A percentile compares a stretch with the other conserved stretches of the same genome.
Evolutionary conservation across 2,329 filamentous ascomycete genomes (phyloP).

Genomic region (Samsoniella hepiali): DNA sequence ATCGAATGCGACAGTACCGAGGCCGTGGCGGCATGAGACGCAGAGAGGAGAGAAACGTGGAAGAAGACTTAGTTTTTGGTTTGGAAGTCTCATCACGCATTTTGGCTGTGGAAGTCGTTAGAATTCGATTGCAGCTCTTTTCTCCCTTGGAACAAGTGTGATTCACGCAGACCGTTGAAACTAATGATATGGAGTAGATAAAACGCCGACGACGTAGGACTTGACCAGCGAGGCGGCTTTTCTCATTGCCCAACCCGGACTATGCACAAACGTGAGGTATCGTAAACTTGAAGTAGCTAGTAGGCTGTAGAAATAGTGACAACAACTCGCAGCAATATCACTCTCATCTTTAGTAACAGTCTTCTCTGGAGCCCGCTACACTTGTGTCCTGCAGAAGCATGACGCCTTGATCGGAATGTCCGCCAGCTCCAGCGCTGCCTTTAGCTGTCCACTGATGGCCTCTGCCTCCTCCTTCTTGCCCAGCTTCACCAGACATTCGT

Average conservation of each 20-base stretch:
- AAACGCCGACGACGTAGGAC: background rate
- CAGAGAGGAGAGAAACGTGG: background rate
- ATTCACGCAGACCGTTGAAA: background rate
- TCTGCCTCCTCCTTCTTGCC: conserved; percentile 43
- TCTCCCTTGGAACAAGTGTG: background rate
- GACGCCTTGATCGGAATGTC: conserved; percentile 53
- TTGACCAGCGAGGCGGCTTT: background rate
- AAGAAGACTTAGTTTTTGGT: background rate
- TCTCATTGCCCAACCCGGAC: background rate
- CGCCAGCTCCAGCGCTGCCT: conserved; percentile 50
- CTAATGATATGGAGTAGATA: background rate
- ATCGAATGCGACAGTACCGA: conserved; percentile 4
- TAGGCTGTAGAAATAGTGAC: background rate
- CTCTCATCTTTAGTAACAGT: background rate
- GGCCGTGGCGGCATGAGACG: conserved; percentile 9
- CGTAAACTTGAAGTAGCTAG: background rate
- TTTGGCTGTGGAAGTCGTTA: background rate
- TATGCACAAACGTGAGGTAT: background rate
- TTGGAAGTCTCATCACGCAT: background rate
- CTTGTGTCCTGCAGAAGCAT: conserved; percentile 27
- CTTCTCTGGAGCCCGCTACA: background rate
- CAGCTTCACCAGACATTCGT: conserved; percentile 61
- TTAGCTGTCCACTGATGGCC: conserved; percentile 41
- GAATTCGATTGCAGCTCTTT: conserved; percentile 8
- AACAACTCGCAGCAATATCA: background rate